Base-by-base conservation (phyloP, 192 early-diverging fungal genomes). In the Backusella luteola region DNA sequence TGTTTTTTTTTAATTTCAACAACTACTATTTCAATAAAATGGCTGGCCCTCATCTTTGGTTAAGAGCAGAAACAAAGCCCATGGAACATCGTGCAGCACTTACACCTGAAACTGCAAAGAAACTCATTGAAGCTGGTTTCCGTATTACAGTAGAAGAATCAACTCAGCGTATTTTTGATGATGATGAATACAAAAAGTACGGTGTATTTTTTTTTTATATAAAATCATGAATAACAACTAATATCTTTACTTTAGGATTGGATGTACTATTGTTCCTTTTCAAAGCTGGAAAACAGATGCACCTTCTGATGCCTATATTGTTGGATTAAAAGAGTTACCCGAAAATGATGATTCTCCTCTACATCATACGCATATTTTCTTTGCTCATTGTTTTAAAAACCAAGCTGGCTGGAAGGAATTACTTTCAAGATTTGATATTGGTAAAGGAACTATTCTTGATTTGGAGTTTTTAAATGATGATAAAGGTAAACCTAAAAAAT, bases 381-480 rank as follows among this genome's bases (percentile, higher is more conserved):
- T 99, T 84, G 97, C 97, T 52, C 97, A 99, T 83, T 99, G 97
- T 87, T 99, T 90, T 89, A 99, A 99, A 90, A 84, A 90, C 75
- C 97, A 99, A 84, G 93, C 84, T 68, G 97, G 96, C n/a, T 99
- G 97, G 97, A 90, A 89, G 80, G 91, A 97, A 42, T 90, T 98
- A 36, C 85, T 99, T 21, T 81, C 77, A 42, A 89, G 96, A 72
- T 99, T 99, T 80, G 85, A 91, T 79, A 78, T 83, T 49, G 97
- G 96, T 14, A 88, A 94, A 38, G 97, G 97, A 12, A 87, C 89
- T 34, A 87, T 99, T 77, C 84, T 96, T 71, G 97, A 99, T 83
- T 85, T 99, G 36, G 97, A 99, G 89, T 99, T 97, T 82, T 85
- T 99, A 84, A 87, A 90, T 34, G 93, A 97, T 82, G 87, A 88